These are phyloP conservation scores for Poronia punctata DNA, from an alignment of 495 filamentous ascomycete genomes.

Conservation along the genomic window DNA sequence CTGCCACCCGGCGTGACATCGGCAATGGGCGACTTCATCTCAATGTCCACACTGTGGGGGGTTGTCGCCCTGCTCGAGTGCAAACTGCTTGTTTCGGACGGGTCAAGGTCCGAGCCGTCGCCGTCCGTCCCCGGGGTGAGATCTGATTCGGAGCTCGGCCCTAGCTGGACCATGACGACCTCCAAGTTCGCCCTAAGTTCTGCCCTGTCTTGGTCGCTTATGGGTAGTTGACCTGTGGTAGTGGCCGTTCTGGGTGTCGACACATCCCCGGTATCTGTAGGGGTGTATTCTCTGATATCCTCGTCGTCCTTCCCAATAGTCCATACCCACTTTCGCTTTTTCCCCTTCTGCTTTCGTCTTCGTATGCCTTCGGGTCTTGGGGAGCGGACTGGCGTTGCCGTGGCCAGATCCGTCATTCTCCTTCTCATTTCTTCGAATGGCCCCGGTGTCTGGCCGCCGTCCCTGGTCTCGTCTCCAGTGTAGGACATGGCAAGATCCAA, in stretches of 20 bases:
- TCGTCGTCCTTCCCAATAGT: conserved; percentile 43
- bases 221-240: not conserved
- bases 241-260: conserved; percentile 4
- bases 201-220: not conserved
- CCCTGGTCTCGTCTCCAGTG: conserved; percentile 39
- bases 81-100: conserved; percentile 34
- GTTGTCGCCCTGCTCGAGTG: conserved; percentile 23
- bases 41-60: conserved; percentile 18
- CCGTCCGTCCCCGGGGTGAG: conserved; percentile 12
- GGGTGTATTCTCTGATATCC: conserved; percentile 25
- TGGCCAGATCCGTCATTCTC: conserved; percentile 38
- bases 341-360: conserved; percentile 41
- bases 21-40: conserved; percentile 30
- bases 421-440: conserved; percentile 53
- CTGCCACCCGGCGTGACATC: conserved; percentile 5
- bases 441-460: conserved; percentile 49
- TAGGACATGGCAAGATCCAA: conserved; percentile 45
- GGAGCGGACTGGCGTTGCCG: conserved; percentile 30
- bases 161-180: conserved; percentile 14
- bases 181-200: conserved; percentile 12
- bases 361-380: conserved; percentile 33
- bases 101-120: conserved; percentile 32
- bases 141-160: conserved; percentile 20
- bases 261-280: conserved; percentile 16
- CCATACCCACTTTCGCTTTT: conserved; percentile 48